A percentile compares a stretch with the other conserved stretches of the same genome.
Conservation (phyloP, 75 land plant species). For the Adiantum capillusveneris region DNA sequence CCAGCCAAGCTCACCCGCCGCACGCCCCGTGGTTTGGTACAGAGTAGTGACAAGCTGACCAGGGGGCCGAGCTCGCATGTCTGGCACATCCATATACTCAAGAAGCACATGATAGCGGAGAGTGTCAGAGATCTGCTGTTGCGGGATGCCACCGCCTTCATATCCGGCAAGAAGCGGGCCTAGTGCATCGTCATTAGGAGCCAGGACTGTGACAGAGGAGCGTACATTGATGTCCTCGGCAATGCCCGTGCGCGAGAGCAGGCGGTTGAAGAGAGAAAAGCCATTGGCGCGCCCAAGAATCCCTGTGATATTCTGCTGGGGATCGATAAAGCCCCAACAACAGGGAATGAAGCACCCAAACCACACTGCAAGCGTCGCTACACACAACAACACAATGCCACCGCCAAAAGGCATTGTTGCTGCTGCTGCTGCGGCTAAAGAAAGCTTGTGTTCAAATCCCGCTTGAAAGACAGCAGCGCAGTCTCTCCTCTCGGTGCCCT, state of each 20-base stretch:
- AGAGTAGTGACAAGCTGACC: constrained; percentile 57
- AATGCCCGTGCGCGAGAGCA: constrained; percentile 40
- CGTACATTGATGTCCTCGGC: constrained; percentile 49
- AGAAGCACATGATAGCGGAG: constrained; percentile 81
- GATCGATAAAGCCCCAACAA: not conserved
- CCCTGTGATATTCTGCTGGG: constrained; percentile 24
- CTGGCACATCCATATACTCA: constrained; percentile 46
- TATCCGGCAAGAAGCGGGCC: constrained; percentile 14
- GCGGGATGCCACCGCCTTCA: constrained; percentile 14
- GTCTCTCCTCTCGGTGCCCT: too few relatives aligned
- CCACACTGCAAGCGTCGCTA: too few relatives aligned
- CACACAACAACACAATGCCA: too few relatives aligned
- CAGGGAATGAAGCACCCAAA: too few relatives aligned
- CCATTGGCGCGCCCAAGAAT: constrained; percentile 37
- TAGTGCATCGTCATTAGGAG: constrained; percentile 48
- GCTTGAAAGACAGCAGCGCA: too few relatives aligned
- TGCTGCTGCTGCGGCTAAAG: too few relatives aligned
- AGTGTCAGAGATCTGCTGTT: constrained; percentile 44
- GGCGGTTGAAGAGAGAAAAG: constrained; percentile 45
- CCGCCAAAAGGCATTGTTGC: too few relatives aligned
- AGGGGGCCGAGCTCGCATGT: constrained; percentile 39
- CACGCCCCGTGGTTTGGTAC: constrained; percentile 80
- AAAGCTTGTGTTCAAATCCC: too few relatives aligned
- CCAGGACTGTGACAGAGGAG: constrained; percentile 66
- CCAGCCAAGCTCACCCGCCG: constrained; percentile 39